Percentiles rank a stretch among this genome's conserved stretches.
phyloP scores from a whole-genome alignment of 2,329 filamentous ascomycete genomes.

The Lachnellula arida region DNA sequence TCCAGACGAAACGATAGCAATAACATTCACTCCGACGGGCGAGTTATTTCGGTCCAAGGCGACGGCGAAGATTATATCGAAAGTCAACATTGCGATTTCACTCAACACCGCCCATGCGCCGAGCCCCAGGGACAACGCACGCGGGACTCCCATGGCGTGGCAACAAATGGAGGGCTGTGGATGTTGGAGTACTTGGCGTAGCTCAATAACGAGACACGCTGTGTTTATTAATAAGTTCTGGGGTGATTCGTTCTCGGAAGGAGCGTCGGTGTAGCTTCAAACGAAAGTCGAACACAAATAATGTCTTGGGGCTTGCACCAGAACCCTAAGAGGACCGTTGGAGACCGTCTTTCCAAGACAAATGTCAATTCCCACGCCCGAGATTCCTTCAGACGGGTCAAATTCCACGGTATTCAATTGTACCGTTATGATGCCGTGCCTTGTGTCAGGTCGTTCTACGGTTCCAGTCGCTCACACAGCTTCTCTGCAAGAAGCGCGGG shows the following conservation, averaged over 20 bases:
- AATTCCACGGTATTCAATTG: conserved; percentile 16
- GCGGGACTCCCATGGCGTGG: conserved; percentile 21
- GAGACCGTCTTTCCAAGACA: neutral
- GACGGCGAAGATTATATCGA: conserved; percentile 29
- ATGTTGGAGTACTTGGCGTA: conserved; percentile 12
- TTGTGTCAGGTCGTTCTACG: conserved; percentile 9
- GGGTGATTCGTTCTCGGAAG: neutral
- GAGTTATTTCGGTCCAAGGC: conserved; percentile 17
- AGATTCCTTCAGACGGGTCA: conserved; percentile 10
- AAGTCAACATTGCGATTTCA: conserved; percentile 24
- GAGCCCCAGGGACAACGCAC: conserved; percentile 22
- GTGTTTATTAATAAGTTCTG: conserved; percentile 10
- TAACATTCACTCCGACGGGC: conserved; percentile 9
- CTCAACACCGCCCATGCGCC: conserved; percentile 28
- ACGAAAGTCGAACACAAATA: conserved; percentile 25
- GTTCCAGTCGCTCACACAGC: conserved; percentile 4
- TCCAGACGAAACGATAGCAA: conserved; percentile 26
- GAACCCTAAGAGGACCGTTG: conserved; percentile 6
- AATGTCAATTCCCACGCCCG: conserved; percentile 10
- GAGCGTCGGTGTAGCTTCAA: conserved; percentile 15
- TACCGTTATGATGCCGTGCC: conserved; percentile 15
- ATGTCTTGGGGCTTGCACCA: conserved; percentile 13
- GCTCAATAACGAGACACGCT: conserved; percentile 9
- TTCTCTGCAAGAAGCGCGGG: conserved; percentile 15
- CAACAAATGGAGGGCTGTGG: neutral